Evolutionary conservation across 192 early-diverging fungal genomes (phyloP).

Genomic region (Coemansia sp.): DNA sequence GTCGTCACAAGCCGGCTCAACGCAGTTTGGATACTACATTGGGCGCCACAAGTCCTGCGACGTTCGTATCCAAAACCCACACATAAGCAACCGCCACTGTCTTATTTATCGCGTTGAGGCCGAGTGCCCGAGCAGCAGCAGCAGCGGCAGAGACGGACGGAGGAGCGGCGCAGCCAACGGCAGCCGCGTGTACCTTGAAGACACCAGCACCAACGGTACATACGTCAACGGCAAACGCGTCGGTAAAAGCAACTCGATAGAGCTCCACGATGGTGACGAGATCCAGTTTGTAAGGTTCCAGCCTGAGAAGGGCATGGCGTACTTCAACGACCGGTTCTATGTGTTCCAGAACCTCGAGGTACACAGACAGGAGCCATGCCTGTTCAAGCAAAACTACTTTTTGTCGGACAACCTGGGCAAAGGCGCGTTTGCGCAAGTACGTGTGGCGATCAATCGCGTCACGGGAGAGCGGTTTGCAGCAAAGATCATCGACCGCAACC

Average conservation of each 20-base stretch:
- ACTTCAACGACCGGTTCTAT: slow-evolving; percentile 53
- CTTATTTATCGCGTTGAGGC: slow-evolving; percentile 53
- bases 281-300: slow-evolving; percentile 64
- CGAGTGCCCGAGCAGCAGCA: slow-evolving; percentile 11
- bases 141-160: neutral
- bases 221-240: slow-evolving; percentile 65
- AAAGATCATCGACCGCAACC: slow-evolving; percentile 74
- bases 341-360: slow-evolving; percentile 49
- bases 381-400: slow-evolving; percentile 55
- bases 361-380: slow-evolving; percentile 40
- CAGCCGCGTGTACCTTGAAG: slow-evolving; percentile 46
- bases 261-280: slow-evolving; percentile 64
- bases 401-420: slow-evolving; percentile 42
- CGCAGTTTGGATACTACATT: slow-evolving; percentile 53
- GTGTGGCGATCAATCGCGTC: slow-evolving; percentile 62
- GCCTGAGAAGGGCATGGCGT: slow-evolving; percentile 40
- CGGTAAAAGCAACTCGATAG: slow-evolving; percentile 52
- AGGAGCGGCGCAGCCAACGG: slow-evolving; percentile 1
- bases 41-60: slow-evolving; percentile 58
- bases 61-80: slow-evolving; percentile 49
- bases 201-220: slow-evolving; percentile 72
- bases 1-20: slow-evolving; percentile 9
- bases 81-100: slow-evolving; percentile 60
- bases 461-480: slow-evolving; percentile 71
- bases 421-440: slow-evolving; percentile 72